Base-by-base conservation (phyloP, 345 rosid species). In the Populus euphratica region DNA sequence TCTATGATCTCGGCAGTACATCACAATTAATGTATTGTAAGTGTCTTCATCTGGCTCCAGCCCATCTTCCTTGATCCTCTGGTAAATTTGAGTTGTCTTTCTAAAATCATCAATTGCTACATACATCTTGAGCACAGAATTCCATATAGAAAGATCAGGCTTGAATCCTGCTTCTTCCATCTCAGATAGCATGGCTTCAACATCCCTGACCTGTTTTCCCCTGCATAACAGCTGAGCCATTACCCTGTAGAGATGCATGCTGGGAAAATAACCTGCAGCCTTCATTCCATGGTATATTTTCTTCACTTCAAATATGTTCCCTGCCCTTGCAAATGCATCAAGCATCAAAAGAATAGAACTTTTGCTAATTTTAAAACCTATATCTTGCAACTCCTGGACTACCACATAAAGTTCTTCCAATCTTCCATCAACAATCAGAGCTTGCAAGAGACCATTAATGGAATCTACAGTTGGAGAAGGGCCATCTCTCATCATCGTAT, bases 251-350 rank as follows among this genome's bases (percentile, higher is more conserved):
- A 95, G 93, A 87, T 93, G 97, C 92, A 93, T 91, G 59, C 93
- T 92, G 10, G 99, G 99, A 75, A 90, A 87, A 83, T 95, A 92
- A 70, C 99, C 98, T 2, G 92, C 96, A 81, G 98, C 98, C 86
- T 89, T 93, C 99, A 95, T 93, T 82, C 99, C 96, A 79, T 83
- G 83, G 83, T 93, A 93, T 83, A 93, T 92, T 85, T 95, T 95
- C 89, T 90, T 91, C 73, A 89, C 98, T 88, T 95, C 99, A 81
- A 90, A 86, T 76, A 93, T 80, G 81, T 95, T 91, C 79, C 94
- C 96, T 64, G 88, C 88, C 77, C 80, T 82, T 61, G 93, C 91
- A 86, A 95, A 95, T 79, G 99, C 97, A 72, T 92, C 92, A 66
- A 95, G 94, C 91, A 89, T 93, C 85, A 93, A 83, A 78, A 92